Conservation (phyloP, 2,329 filamentous ascomycete species). For the Elsinoe arachidis region DNA sequence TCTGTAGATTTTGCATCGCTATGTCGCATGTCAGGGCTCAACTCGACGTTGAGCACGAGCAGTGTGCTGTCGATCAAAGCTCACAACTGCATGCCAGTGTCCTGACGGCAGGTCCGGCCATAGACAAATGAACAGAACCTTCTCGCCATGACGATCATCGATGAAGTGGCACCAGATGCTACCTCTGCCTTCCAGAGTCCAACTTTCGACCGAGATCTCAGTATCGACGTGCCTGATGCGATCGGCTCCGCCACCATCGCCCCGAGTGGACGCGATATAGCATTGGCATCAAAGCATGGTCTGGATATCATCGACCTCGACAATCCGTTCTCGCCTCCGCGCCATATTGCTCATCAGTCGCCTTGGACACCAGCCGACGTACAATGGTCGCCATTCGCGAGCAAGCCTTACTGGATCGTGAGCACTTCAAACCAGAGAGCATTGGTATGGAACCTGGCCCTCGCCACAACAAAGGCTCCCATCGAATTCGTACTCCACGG, state of each 20-base stretch:
- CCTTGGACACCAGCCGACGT: slow-evolving; percentile 96
- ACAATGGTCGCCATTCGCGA: slow-evolving; percentile 91
- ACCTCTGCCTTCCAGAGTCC: slow-evolving; percentile 58
- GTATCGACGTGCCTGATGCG: slow-evolving; percentile 68
- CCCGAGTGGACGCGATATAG: slow-evolving; percentile 81
- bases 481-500: slow-evolving; percentile 85
- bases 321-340: slow-evolving; percentile 76
- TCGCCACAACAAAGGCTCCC: slow-evolving; percentile 60
- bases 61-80: too few relatives aligned
- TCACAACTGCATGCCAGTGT: too few relatives aligned
- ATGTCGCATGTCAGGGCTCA: too few relatives aligned
- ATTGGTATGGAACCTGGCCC: slow-evolving; percentile 83
- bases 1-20: too few relatives aligned
- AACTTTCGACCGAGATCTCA: slow-evolving; percentile 77
- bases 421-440: slow-evolving; percentile 93
- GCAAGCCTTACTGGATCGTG: slow-evolving; percentile 83
- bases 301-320: slow-evolving; percentile 88
- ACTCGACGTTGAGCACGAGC: too few relatives aligned
- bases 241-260: slow-evolving; percentile 91
- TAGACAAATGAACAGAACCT: background rate
- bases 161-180: slow-evolving; percentile 2
- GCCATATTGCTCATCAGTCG: slow-evolving; percentile 74
- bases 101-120: background rate
- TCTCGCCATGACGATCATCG: slow-evolving; percentile 25
- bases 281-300: slow-evolving; percentile 78